phyloP scores from a whole-genome alignment of 176 grass and related monocot genomes.

The Oryza longistaminata region DNA sequence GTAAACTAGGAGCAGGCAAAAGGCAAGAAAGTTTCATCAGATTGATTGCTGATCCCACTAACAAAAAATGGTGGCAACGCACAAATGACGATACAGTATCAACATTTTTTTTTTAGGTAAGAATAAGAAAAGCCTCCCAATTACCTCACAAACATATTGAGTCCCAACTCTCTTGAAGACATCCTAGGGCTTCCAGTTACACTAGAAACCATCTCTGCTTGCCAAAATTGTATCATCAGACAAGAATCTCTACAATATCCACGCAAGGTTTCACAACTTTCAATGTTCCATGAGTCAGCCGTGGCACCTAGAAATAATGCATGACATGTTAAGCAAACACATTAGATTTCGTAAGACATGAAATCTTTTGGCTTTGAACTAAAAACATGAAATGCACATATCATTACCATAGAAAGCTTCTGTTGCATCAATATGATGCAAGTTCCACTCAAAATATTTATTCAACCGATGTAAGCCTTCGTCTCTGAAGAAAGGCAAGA shows the following conservation, averaged over 20 bases:
- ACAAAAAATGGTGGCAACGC: not conserved
- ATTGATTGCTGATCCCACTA: not conserved
- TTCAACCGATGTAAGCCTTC: conserved; percentile 61
- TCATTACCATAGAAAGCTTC: conserved; percentile 75
- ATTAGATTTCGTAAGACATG: not conserved
- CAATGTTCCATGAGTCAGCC: conserved; percentile 55
- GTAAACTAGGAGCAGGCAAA: conserved; percentile 28
- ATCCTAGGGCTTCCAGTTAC: conserved; percentile 4
- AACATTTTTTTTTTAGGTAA: not conserved
- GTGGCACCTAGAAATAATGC: conserved; percentile 52
- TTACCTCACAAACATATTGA: conserved; percentile 81
- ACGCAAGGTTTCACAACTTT: conserved; percentile 57
- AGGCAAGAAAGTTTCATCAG: conserved; percentile 9
- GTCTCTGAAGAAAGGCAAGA: conserved; percentile 38
- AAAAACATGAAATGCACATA: conserved; percentile 2
- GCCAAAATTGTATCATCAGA: conserved; percentile 35
- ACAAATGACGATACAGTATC: not conserved
- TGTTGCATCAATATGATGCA: conserved; percentile 71
- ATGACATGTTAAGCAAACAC: conserved; percentile 9
- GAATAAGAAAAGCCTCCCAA: not conserved
- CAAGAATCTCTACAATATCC: conserved; percentile 60
- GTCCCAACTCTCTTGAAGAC: conserved; percentile 63
- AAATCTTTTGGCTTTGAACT: not conserved
- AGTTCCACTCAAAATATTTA: conserved; percentile 83
- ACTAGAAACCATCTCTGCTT: not conserved